Percentiles rank a stretch among this genome's conserved stretches.
Evolutionary conservation across 2,329 filamentous ascomycete species (phyloP).

Genomic region (Xylariaceae sp.): DNA sequence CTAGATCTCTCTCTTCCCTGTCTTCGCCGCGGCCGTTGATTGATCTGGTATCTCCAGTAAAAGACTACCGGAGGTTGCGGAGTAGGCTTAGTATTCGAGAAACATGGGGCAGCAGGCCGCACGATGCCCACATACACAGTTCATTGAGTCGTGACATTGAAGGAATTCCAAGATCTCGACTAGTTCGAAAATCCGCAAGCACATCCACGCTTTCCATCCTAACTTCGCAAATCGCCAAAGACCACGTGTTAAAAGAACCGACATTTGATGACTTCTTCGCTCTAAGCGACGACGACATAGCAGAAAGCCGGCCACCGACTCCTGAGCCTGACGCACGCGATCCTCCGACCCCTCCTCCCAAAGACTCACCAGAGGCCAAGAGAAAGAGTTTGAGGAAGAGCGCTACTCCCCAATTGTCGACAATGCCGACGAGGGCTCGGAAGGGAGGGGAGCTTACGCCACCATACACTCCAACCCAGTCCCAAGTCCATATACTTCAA

Average conservation of each 20-base stretch:
- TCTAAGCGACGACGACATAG: constrained; percentile 56
- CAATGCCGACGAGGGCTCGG: constrained; percentile 11
- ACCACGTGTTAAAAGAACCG: constrained; percentile 45
- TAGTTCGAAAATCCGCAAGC: constrained; percentile 26
- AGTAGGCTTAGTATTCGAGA: constrained; percentile 15
- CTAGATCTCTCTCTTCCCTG: constrained; percentile 14
- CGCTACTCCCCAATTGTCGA: constrained; percentile 3
- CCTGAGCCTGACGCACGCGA: constrained; percentile 11
- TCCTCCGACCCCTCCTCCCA: constrained; percentile 27
- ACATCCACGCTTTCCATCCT: constrained; percentile 26
- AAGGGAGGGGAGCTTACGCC: constrained; percentile 22
- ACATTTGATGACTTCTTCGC: constrained; percentile 51
- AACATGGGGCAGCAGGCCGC: constrained; percentile 23
- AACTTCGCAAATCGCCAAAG: constrained; percentile 22
- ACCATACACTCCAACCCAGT: constrained; percentile 24
- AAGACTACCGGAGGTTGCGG: not conserved
- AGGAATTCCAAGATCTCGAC: constrained; percentile 11
- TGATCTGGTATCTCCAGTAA: constrained; percentile 5
- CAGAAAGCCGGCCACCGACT: constrained; percentile 37
- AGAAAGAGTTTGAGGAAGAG: not conserved
- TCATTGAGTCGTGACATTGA: constrained; percentile 5
- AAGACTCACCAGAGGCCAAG: constrained; percentile 9
- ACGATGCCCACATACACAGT: constrained; percentile 15
- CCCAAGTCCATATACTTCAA: constrained; percentile 38
- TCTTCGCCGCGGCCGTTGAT: constrained; percentile 11